Percentiles rank a stretch among this genome's conserved stretches.
Conservation (phyloP, 108 stramenopile species). For the Halocafeteria seosinensis region DNA sequence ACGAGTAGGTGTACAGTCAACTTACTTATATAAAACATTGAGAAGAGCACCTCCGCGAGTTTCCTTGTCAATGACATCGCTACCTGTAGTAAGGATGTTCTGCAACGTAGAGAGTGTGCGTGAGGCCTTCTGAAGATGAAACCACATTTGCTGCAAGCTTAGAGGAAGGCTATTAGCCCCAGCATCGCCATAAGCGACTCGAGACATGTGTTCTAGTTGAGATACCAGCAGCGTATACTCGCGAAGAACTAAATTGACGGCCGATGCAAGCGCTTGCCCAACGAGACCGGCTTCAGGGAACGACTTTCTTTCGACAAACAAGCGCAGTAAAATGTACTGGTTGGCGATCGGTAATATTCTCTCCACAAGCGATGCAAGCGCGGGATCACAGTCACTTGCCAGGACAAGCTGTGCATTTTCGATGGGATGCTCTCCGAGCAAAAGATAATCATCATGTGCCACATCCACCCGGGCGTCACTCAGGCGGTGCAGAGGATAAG, state of each 20-base stretch:
- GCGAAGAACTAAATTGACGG: neutral
- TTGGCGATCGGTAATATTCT: neutral
- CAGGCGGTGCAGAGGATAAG: neutral
- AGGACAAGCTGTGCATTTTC: no score
- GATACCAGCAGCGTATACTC: neutral
- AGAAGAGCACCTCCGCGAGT: neutral
- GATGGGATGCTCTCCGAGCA: no score
- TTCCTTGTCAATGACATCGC: no score
- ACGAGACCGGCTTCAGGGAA: neutral
- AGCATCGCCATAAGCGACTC: neutral
- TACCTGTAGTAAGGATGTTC: no score
- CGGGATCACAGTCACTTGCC: no score
- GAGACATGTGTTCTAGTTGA: neutral
- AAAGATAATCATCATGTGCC: no score
- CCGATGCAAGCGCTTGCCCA: neutral
- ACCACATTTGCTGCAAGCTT: neutral
- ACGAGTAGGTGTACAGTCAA: no score
- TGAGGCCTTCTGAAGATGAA: neutral
- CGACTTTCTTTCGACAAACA: neutral
- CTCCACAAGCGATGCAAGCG: neutral
- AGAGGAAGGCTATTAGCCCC: neutral
- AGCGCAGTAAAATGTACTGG: neutral
- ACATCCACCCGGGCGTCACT: no score
- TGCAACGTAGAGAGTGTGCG: neutral
- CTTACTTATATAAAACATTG: neutral